phyloP scores from a whole-genome alignment of 345 rosid species.

The Citrus australasica region DNA sequence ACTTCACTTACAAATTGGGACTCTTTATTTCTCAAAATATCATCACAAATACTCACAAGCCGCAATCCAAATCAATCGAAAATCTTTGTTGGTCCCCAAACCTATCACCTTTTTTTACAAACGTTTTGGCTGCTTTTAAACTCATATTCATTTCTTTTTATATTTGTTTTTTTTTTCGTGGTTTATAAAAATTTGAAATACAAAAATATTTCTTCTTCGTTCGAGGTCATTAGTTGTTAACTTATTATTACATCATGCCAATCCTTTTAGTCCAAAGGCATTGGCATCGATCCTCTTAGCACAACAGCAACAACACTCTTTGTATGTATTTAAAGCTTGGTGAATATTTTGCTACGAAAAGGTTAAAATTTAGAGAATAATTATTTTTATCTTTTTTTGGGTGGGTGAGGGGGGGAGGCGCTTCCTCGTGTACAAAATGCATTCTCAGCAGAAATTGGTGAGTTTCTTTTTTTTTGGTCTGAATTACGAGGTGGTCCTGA shows the following conservation, averaged over 20 bases:
- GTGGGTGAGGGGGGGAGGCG: no score
- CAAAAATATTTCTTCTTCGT: neutral
- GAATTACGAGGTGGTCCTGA: no score
- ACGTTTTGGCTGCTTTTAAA: neutral
- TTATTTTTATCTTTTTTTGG: no score
- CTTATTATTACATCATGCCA: neutral
- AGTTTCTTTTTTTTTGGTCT: no score
- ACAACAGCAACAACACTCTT: neutral
- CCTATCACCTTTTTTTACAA: neutral
- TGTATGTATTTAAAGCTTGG: constrained; percentile 4
- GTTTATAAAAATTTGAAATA: neutral
- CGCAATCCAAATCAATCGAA: neutral
- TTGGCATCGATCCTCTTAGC: constrained; percentile 20
- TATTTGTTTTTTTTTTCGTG: neutral
- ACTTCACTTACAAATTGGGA: neutral
- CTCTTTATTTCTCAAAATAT: neutral
- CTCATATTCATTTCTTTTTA: neutral
- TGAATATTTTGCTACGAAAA: constrained; percentile 24
- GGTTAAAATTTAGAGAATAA: constrained; percentile 10
- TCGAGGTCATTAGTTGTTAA: neutral
- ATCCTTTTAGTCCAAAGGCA: neutral
- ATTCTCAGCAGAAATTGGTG: neutral
- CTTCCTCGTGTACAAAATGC: no score
- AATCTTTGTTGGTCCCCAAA: constrained; percentile 17
- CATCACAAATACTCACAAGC: neutral